Base-by-base conservation (phyloP, 495 filamentous ascomycete genomes). In the Daldinia vernicosa region DNA sequence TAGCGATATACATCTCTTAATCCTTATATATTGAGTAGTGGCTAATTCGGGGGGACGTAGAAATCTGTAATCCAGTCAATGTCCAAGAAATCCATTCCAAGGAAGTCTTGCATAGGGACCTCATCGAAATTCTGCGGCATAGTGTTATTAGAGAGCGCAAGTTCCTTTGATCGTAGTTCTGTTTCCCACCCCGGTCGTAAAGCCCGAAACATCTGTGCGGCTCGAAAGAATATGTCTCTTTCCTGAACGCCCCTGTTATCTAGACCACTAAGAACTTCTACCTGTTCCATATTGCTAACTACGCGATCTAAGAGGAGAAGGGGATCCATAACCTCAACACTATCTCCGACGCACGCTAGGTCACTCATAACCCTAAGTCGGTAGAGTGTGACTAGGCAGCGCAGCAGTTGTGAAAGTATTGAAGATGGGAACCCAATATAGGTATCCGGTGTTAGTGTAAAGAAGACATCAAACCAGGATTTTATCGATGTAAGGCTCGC, bases 341-440 rank as follows among this genome's bases (percentile, higher is more conserved):
- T 3, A 19, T 45, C 6, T 45, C 17, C 40, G 17, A n/a, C 2
- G 7, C 5, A 3, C n/a, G 17, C 17, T 17, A 7, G 17, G 5
- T 19, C 40, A 11, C 40, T 19, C 6, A 45, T 22, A 19, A 17
- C 11, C 17, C 17, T 19, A 9, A 45, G 15, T 45, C 17, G 15
- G 17, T 45, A 45, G 8, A 45, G 40, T 12, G 17, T 45, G 19
- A 57, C 30, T 12, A 57, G 30, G 5, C 54, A 57, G 8, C 54
- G 54, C 4, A 57, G 6, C 6, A 40, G 32, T 17, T 57, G 54
- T 17, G 54, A 57, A 22, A 57, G 28, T 57, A 57, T 57, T 19
- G 54, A 57, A 14, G 22, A 40, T 11, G 54, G 54, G n/a, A 57
- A 57, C 6, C 54, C 54, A 27, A 57, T 57, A 35, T 57, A 57